These are phyloP conservation scores for Zalaria obscura DNA, from an alignment of 2,329 filamentous ascomycete species.

Conservation along the genomic window DNA sequence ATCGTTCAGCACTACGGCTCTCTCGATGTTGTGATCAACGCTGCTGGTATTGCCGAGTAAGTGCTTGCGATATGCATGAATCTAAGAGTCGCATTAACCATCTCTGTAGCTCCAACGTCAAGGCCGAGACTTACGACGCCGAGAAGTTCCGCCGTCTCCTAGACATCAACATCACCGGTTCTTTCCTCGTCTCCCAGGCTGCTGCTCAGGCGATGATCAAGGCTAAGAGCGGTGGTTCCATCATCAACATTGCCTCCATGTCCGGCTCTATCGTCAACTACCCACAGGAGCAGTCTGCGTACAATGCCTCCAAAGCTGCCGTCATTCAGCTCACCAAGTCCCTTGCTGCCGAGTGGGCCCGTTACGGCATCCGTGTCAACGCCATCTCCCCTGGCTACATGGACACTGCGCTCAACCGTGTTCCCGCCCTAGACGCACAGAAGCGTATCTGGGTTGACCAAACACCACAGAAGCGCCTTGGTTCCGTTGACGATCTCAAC, in stretches of 20 bases:
- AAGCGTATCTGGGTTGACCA: constrained; percentile 68
- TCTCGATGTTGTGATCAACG: constrained; percentile 65
- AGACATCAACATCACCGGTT: constrained; percentile 70
- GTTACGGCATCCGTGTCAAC: constrained; percentile 69
- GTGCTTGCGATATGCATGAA: constrained; percentile 9
- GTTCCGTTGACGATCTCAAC: constrained; percentile 62
- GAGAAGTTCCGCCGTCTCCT: constrained; percentile 66
- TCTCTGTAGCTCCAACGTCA: constrained; percentile 53
- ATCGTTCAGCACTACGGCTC: constrained; percentile 53
- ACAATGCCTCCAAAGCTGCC: constrained; percentile 74
- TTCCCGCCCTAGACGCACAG: constrained; percentile 63
- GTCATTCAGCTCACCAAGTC: constrained; percentile 68
- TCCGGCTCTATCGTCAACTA: constrained; percentile 29
- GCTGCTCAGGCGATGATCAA: constrained; percentile 48
- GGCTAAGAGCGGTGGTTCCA: constrained; percentile 55
- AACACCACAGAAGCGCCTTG: constrained; percentile 61
- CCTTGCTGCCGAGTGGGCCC: constrained; percentile 72
- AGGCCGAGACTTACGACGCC: constrained; percentile 62
- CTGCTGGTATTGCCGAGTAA: constrained; percentile 63
- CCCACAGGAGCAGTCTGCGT: constrained; percentile 65
- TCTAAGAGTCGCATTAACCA: background rate
- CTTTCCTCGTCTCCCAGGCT: constrained; percentile 59
- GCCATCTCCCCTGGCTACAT: constrained; percentile 77
- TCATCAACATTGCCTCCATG: constrained; percentile 62
- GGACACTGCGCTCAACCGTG: constrained; percentile 70